These are phyloP conservation scores for Zelopaecilomyces penicillatus DNA, from an alignment of 2,329 filamentous ascomycete species.

Conservation along the genomic window DNA sequence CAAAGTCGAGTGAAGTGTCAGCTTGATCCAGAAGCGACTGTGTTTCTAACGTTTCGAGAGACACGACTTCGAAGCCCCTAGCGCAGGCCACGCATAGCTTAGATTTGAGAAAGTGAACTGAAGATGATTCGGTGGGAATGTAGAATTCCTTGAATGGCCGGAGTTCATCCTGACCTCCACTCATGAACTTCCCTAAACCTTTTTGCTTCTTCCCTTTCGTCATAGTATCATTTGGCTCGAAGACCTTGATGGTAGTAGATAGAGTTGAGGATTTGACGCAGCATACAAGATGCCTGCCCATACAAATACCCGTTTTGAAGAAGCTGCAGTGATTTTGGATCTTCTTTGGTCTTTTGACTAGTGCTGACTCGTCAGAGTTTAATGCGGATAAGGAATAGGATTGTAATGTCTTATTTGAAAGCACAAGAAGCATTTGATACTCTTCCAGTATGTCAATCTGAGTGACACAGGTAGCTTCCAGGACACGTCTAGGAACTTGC, in stretches of 20 bases:
- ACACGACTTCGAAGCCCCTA: conserved; percentile 93
- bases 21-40: conserved; percentile 95
- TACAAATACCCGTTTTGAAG: conserved; percentile 93
- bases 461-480: conserved; percentile 81
- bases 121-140: conserved; percentile 95
- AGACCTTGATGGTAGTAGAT: conserved; percentile 97
- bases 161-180: conserved; percentile 82
- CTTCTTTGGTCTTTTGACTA: conserved; percentile 84
- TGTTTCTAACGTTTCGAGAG: conserved; percentile 92
- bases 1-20: conserved; percentile 95
- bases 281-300: conserved; percentile 89
- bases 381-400: conserved; percentile 84
- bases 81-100: conserved; percentile 96
- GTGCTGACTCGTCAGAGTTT: conserved; percentile 71
- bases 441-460: conserved; percentile 96
- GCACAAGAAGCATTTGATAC: conserved; percentile 81
- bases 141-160: conserved; percentile 99
- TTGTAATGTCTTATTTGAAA: conserved; percentile 86
- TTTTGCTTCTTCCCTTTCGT: conserved; percentile 92
- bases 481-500: conserved; percentile 67
- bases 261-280: conserved; percentile 91
- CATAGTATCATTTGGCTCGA: conserved; percentile 91
- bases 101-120: conserved; percentile 93
- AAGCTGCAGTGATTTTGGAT: conserved; percentile 97
- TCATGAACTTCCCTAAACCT: conserved; percentile 92